Evolutionary conservation across 345 rosid species (phyloP).

Genomic region (Rhodamnia rubescens): DNA sequence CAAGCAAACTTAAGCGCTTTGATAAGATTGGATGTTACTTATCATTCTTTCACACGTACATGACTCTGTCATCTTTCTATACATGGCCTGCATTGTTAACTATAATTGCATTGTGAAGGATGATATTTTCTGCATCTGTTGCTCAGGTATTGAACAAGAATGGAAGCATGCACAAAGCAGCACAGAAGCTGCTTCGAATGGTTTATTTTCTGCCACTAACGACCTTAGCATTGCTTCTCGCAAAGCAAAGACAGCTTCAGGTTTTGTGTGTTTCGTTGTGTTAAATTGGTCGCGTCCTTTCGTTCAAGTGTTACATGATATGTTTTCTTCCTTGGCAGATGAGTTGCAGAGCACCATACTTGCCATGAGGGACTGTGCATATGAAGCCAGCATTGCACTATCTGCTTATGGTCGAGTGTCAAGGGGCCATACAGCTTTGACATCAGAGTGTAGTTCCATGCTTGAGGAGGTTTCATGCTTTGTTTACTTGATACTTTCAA

Average conservation of each 20-base stretch:
- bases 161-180: slow-evolving; percentile 74
- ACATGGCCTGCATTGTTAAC: background rate
- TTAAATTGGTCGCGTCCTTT: background rate
- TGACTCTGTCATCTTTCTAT: slow-evolving; percentile 7
- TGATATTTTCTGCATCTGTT: slow-evolving; percentile 3
- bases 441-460: slow-evolving; percentile 93
- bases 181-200: slow-evolving; percentile 72
- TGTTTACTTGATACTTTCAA: background rate
- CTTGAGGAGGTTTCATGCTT: slow-evolving; percentile 58
- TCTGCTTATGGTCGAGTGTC: slow-evolving; percentile 68
- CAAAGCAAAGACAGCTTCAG: slow-evolving; percentile 85
- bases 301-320: background rate
- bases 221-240: slow-evolving; percentile 65
- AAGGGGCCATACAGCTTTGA: slow-evolving; percentile 80
- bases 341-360: slow-evolving; percentile 70
- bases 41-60: slow-evolving; percentile 78
- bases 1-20: slow-evolving; percentile 57
- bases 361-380: slow-evolving; percentile 84
- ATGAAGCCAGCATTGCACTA: slow-evolving; percentile 65
- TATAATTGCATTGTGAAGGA: background rate
- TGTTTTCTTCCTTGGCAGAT: slow-evolving; percentile 28
- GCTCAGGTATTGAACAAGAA: slow-evolving; percentile 66
- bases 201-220: slow-evolving; percentile 59
- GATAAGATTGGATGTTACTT: slow-evolving; percentile 57
- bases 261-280: slow-evolving; percentile 17